phyloP scores from a whole-genome alignment of 192 early-diverging fungal species.

The Coemansia sp. region DNA sequence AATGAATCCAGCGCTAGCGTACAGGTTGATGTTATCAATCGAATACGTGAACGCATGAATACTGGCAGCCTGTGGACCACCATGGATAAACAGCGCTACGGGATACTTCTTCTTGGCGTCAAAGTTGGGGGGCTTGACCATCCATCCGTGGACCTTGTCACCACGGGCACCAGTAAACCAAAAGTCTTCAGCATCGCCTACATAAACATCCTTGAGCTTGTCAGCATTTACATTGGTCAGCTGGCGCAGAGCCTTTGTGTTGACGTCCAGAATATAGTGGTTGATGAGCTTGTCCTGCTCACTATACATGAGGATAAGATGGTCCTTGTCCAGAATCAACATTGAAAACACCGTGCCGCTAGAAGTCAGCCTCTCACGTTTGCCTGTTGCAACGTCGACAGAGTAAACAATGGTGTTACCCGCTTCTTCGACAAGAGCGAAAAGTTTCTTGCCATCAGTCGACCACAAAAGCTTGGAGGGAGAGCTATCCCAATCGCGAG shows the following conservation, averaged over 20 bases:
- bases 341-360: constrained; percentile 9
- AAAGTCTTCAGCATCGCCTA: constrained; percentile 60
- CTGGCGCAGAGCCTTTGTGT: constrained; percentile 27
- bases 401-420: constrained; percentile 54
- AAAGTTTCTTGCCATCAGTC: constrained; percentile 52
- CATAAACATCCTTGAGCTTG: constrained; percentile 37
- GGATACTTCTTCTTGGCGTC: constrained; percentile 60
- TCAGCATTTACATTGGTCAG: constrained; percentile 50
- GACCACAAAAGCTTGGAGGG: constrained; percentile 59
- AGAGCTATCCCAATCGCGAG: constrained; percentile 54
- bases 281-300: constrained; percentile 39
- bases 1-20: constrained; percentile 67
- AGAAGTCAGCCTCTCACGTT: constrained; percentile 31
- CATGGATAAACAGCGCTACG: constrained; percentile 75
- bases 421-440: constrained; percentile 59
- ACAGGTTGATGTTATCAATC: constrained; percentile 74
- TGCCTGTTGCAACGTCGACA: constrained; percentile 22
- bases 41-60: constrained; percentile 54
- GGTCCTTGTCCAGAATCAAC: constrained; percentile 9
- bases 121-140: constrained; percentile 61
- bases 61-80: constrained; percentile 74
- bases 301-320: constrained; percentile 41
- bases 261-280: constrained; percentile 28
- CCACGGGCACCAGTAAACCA: constrained; percentile 63
- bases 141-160: constrained; percentile 53